Conservation (phyloP, 768 basidiomycete species). For the Suillus hirtellus region DNA sequence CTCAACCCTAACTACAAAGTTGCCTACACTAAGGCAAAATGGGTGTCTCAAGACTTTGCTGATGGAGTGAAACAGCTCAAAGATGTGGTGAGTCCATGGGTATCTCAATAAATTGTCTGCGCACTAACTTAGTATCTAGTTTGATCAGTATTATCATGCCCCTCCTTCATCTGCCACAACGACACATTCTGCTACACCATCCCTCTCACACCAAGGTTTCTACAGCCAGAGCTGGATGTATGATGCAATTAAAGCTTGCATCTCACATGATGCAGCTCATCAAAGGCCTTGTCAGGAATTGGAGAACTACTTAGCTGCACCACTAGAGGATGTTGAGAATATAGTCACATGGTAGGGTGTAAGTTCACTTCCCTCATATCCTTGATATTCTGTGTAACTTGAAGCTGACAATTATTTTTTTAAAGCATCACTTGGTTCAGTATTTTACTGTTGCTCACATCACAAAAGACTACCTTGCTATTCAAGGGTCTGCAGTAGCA, state of each 20-base stretch:
- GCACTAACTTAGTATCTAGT: slow-evolving; percentile 3
- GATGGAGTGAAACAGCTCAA: too few relatives aligned
- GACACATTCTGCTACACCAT: background rate
- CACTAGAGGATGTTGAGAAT: slow-evolving; percentile 9
- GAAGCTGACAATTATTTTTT: slow-evolving; percentile 7
- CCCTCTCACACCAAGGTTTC: background rate
- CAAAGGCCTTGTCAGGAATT: slow-evolving; percentile 3
- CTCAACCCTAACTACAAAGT: too few relatives aligned
- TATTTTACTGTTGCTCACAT: slow-evolving; percentile 4
- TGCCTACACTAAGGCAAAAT: too few relatives aligned
- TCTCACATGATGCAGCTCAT: background rate
- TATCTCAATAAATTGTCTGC: background rate
- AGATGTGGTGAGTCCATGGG: too few relatives aligned
- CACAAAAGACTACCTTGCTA: slow-evolving; percentile 17
- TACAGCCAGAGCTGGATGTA: background rate
- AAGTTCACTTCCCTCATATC: background rate
- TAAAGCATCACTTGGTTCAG: slow-evolving; percentile 14
- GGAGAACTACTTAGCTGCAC: slow-evolving; percentile 1
- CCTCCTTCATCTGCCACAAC: background rate
- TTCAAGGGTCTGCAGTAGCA: slow-evolving; percentile 30
- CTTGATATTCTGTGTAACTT: background rate
- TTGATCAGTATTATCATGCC: background rate
- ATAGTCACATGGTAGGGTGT: slow-evolving; percentile 3
- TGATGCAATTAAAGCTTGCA: background rate
- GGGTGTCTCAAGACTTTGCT: too few relatives aligned